Evolutionary conservation across 257 asterid species (phyloP), one percentile per base, ranked within the genome.

Genomic region (Perilla frutescens): DNA sequence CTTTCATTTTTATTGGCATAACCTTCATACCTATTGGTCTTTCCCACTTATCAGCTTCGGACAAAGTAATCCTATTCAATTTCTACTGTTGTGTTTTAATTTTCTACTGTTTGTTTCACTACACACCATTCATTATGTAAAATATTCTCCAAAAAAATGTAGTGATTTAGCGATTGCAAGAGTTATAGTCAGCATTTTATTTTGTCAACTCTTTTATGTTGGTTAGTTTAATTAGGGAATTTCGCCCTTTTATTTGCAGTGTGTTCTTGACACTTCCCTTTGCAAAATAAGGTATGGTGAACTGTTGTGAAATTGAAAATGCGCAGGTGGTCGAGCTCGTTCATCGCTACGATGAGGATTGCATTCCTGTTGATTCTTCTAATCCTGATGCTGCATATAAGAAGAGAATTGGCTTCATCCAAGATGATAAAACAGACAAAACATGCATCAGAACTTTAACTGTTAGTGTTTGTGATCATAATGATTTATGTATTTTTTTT

Each of bases 21-120:
- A 73, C 85, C 59, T 91, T 91, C 86, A 83, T 94, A 74, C 97
- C 97, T 1, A 81, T 91, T 70, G 99, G 99, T 14, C 93, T 91
- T 54, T 75, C 88, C 26, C 86, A 94, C 62, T 74, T 90, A 65
- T 86, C 84, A 61, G 97, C 99, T 53, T 90, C 97, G 0, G 91
- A 87, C 20, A 55, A 41, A 9, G 99, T 91, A 86, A 77, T 59
- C 40, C 60, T 9, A 12, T 56, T 6, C 2, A 13, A 34, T 39
- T 36, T 31, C 5, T 34, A 47, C 14, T 48, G 0, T 9, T 4
- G 3, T 44, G 50, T 44, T 3, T 5, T 3, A 9, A 5, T 44
- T 8, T 44, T 44, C 49, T 34, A 34, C 4, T 5, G 12, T 44
- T 2, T 44, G 49, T 44, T 44, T 45, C 57, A 47, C 31, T 29